Percentiles rank a stretch among this genome's conserved stretches.
Conservation (phyloP, 2,329 filamentous ascomycete species). For the Cladobotryum protrusum region DNA sequence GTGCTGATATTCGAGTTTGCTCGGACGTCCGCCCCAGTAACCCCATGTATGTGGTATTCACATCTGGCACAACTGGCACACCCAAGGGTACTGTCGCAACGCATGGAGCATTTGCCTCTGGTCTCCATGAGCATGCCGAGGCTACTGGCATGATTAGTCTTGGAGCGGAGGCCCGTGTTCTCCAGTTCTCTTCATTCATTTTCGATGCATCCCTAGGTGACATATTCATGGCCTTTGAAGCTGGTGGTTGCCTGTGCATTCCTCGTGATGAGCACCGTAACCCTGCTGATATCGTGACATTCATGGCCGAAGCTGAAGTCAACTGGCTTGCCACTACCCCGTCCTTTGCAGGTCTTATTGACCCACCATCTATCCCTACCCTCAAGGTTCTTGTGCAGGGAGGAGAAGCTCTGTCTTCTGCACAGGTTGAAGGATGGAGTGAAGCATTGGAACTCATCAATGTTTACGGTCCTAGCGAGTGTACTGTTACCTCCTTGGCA, state of each 20-base stretch:
- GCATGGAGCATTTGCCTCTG: not conserved
- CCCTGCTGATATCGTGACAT: no score
- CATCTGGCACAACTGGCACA: constrained; percentile 10
- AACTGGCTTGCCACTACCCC: no score
- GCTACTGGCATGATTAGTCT: not conserved
- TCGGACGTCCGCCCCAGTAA: not conserved
- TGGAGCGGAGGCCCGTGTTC: constrained; percentile 21
- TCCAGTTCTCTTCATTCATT: constrained; percentile 5
- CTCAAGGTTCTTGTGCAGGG: no score
- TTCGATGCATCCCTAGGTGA: constrained; percentile 15
- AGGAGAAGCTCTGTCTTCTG: no score
- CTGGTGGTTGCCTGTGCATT: constrained; percentile 1
- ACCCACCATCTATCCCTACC: no score
- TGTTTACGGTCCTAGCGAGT: no score
- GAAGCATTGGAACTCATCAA: no score
- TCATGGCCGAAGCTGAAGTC: no score
- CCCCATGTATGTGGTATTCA: constrained; percentile 10
- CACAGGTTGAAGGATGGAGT: no score
- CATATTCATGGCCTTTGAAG: not conserved
- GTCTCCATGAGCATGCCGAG: not conserved
- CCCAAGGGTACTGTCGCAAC: constrained; percentile 9
- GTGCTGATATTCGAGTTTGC: not conserved
- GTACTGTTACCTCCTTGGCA: no score
- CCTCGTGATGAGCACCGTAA: no score
- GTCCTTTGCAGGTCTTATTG: no score